phyloP scores from a whole-genome alignment of 371 early-diverging fungal species.

The Actinomortierella wolfii region DNA sequence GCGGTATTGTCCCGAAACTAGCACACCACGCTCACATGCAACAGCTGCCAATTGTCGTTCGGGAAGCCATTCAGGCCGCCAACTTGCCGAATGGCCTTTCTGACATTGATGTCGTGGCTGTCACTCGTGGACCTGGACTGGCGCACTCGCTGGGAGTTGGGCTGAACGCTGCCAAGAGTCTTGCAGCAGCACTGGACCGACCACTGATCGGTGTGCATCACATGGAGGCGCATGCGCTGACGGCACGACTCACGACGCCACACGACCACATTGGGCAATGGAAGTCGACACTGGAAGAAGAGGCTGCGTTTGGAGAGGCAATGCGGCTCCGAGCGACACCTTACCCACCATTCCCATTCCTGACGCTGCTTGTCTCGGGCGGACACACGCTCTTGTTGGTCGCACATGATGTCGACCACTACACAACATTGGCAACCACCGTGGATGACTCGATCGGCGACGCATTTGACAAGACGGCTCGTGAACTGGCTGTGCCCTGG shows the following conservation, averaged over 20 bases:
- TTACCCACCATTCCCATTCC: conserved; percentile 69
- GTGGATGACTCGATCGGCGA: conserved; percentile 84
- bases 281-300: too few species aligned
- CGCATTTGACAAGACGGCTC: conserved; percentile 81
- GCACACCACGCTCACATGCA: conserved; percentile 75
- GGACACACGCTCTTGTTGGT: conserved; percentile 80
- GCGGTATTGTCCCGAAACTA: conserved; percentile 82
- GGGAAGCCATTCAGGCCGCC: conserved; percentile 65
- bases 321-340: conserved; percentile 58
- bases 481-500: conserved; percentile 72
- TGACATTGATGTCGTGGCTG: conserved; percentile 82
- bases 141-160: conserved; percentile 79
- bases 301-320: too few species aligned
- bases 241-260: conserved; percentile 23
- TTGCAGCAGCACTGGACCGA: conserved; percentile 75
- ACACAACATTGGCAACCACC: conserved; percentile 71
- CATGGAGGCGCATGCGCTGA: conserved; percentile 63
- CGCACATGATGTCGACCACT: conserved; percentile 66
- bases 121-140: conserved; percentile 85
- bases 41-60: conserved; percentile 69
- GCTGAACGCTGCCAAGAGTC: conserved; percentile 76
- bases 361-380: conserved; percentile 79
- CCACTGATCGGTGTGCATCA: conserved; percentile 87
- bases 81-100: conserved; percentile 48
- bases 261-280: neutral